Evolutionary conservation across 768 basidiomycete species (phyloP), one percentile per base, ranked within the genome.

Genomic region (Lactarius evosmus): DNA sequence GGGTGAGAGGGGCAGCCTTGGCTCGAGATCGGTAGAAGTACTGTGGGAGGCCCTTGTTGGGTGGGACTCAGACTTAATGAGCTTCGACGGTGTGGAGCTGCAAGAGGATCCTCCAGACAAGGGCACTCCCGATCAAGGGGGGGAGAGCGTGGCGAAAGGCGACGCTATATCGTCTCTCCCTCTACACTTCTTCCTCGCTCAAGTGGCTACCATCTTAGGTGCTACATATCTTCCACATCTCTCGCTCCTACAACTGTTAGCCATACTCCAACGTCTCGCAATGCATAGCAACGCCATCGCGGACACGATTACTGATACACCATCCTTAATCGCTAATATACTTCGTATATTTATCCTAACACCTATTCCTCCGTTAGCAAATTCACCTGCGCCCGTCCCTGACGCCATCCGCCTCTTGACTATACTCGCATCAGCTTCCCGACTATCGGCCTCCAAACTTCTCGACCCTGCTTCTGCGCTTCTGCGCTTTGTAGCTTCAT

Each of bases 1-100:
- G 69, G 74, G 73, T 8, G 87, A 88, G 70, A 78, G 80, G 22
- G 90, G 89, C 4, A 83, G 82, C 63, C 79, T 91, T 11, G 89
- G 87, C 7, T 81, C 81, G 4, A 79, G 78, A 12, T 90, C 89
- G 0, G 79, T 91, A 8, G 88, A 91, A 62, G 79, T 90, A 4
- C 74, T 89, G 25, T 92, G 90, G 89, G 83, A 84, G 63, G 87
- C 85, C 58, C 71, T 89, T 29, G 89, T 88, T 1, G 81, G 77
- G n/a, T 90, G 87, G 86, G 79, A 86, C 63, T 66, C 69, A 14
- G 73, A 77, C 17, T 69, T 72, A 17, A 58, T 63, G 27, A 68
- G 66, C 3, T 19, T 75, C 9, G 77, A 77, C 25, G 82, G 80
- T 3, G 77, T 85, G 7, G 87, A 90, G 68, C 66, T 85, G 27